These are phyloP conservation scores for Corynespora cassiicola DNA, from an alignment of 2,329 filamentous ascomycete species.

Conservation along the genomic window DNA sequence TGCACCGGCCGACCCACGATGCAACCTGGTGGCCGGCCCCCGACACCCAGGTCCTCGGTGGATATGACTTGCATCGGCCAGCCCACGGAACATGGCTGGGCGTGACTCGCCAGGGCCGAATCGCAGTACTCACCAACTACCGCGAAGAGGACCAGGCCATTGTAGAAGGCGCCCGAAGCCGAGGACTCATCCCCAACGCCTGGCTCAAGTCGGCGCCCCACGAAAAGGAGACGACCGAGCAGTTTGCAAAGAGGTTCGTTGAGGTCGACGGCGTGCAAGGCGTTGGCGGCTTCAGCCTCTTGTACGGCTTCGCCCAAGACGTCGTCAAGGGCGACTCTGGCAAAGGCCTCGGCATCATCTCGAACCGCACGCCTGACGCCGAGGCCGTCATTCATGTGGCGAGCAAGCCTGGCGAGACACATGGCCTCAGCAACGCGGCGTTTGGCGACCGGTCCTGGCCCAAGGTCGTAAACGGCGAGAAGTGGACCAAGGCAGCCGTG, in stretches of 20 bases:
- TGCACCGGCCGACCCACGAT: slow-evolving; percentile 65
- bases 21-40: slow-evolving; percentile 67
- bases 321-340: slow-evolving; percentile 28
- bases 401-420: slow-evolving; percentile 56
- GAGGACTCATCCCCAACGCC: slow-evolving; percentile 66
- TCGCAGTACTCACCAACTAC: slow-evolving; percentile 71
- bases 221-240: slow-evolving; percentile 49
- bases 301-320: slow-evolving; percentile 63
- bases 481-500: slow-evolving; percentile 58
- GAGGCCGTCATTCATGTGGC: slow-evolving; percentile 61
- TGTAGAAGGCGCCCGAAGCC: slow-evolving; percentile 55
- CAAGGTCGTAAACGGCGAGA: slow-evolving; percentile 66
- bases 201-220: slow-evolving; percentile 57
- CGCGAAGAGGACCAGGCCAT: slow-evolving; percentile 58
- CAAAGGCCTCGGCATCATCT: slow-evolving; percentile 64
- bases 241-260: slow-evolving; percentile 62
- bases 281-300: slow-evolving; percentile 68
- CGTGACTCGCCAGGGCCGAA: slow-evolving; percentile 64
- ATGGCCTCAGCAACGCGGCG: slow-evolving; percentile 67
- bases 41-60: slow-evolving; percentile 63
- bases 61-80: slow-evolving; percentile 66
- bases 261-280: slow-evolving; percentile 61
- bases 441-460: slow-evolving; percentile 67
- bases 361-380: slow-evolving; percentile 64
- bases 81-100: slow-evolving; percentile 71